Evolutionary conservation across 2,329 filamentous ascomycete species (phyloP).

Genomic region (Fusarium sp.): DNA sequence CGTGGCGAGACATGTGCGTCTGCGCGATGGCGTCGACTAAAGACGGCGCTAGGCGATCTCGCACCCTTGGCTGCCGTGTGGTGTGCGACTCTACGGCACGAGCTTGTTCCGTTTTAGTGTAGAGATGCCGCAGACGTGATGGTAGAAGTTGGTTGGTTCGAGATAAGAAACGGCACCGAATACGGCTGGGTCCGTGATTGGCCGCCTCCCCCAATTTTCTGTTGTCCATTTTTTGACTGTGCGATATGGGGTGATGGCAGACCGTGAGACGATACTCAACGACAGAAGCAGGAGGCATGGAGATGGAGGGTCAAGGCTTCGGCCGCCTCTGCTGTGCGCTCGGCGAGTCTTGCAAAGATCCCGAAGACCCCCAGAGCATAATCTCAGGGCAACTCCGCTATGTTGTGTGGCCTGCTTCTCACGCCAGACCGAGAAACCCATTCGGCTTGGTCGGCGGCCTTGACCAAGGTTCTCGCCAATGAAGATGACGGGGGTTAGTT

Average conservation of each 20-base stretch:
- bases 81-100: constrained; percentile 37
- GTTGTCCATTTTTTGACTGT: constrained; percentile 55
- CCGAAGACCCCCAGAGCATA: constrained; percentile 22
- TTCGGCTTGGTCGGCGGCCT: constrained; percentile 12
- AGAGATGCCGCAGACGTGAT: constrained; percentile 22
- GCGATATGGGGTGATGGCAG: constrained; percentile 42
- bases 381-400: constrained; percentile 24
- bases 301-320: constrained; percentile 19
- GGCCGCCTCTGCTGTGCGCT: constrained; percentile 29
- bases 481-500: constrained; percentile 19
- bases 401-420: constrained; percentile 38
- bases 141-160: constrained; percentile 50
- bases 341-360: constrained; percentile 31
- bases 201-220: constrained; percentile 52
- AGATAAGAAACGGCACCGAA: constrained; percentile 54
- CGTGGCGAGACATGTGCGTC: constrained; percentile 42
- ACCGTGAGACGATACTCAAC: constrained; percentile 17
- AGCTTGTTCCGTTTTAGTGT: constrained; percentile 44
- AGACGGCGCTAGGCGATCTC: constrained; percentile 38
- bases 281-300: not conserved
- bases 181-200: constrained; percentile 51
- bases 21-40: constrained; percentile 41
- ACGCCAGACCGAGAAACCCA: constrained; percentile 35
- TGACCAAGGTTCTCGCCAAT: constrained; percentile 28
- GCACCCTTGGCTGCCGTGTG: constrained; percentile 36